Conservation (phyloP, 352 stramenopile genomes). For the Phytopythium litorale region DNA sequence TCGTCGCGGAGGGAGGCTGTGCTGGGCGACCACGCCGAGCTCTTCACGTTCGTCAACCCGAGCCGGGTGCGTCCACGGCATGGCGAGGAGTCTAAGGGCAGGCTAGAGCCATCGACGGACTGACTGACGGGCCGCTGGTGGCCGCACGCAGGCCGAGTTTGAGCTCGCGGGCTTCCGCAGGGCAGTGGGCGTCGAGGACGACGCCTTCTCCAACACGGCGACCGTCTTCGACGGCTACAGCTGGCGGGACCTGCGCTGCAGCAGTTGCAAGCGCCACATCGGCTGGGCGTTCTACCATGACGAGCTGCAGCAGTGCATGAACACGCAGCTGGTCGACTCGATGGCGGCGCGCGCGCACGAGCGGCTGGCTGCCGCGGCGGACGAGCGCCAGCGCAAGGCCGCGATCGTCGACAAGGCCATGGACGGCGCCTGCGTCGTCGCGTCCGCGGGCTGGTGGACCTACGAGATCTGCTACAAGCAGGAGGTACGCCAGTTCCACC, state of each 20-base stretch:
- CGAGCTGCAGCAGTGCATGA: constrained; percentile 67
- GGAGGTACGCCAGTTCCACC: constrained; percentile 80
- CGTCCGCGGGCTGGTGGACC: constrained; percentile 74
- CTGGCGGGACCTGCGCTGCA: constrained; percentile 72
- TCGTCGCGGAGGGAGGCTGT: constrained; percentile 40
- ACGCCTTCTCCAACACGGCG: constrained; percentile 65
- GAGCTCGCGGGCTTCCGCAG: constrained; percentile 71
- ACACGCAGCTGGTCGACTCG: constrained; percentile 48
- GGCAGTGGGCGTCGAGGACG: constrained; percentile 47
- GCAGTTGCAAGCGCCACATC: constrained; percentile 70
- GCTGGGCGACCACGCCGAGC: constrained; percentile 41
- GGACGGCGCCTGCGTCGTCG: constrained; percentile 52
- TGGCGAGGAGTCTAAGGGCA: too few species aligned
- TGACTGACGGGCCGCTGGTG: neutral
- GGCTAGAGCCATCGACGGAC: neutral
- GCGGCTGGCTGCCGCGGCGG: constrained; percentile 25
- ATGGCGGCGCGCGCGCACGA: constrained; percentile 37
- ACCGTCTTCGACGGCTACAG: constrained; percentile 84
- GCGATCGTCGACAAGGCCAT: constrained; percentile 50
- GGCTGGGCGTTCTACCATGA: constrained; percentile 86
- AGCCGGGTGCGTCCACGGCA: constrained; percentile 36
- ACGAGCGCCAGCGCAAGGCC: constrained; percentile 28
- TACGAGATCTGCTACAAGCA: constrained; percentile 81
- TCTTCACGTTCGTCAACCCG: constrained; percentile 80
- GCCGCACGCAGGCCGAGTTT: constrained; percentile 52